These are phyloP conservation scores for Ambrosiella xylebori DNA, from an alignment of 2,329 filamentous ascomycete genomes.

Conservation along the genomic window DNA sequence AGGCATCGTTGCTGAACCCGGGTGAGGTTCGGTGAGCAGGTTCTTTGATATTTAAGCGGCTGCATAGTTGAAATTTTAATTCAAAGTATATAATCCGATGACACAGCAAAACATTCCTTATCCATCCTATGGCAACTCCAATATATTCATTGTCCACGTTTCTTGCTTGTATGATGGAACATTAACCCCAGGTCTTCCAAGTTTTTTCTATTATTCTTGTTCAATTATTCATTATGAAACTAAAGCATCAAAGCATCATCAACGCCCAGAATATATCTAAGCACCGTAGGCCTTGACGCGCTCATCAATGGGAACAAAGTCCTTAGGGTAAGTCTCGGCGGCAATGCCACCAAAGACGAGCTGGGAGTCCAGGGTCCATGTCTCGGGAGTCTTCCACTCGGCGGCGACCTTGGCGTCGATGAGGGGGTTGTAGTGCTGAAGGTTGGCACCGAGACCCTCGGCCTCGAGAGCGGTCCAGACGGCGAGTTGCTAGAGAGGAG, in stretches of 20 bases:
- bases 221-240: not conserved
- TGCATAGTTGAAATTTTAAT: too few relatives aligned
- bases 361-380: conserved; percentile 68
- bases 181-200: not conserved
- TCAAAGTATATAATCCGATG: too few relatives aligned
- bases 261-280: conserved; percentile 17
- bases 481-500: conserved; percentile 42
- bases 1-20: too few relatives aligned
- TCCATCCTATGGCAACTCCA: too few relatives aligned
- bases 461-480: conserved; percentile 69
- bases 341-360: conserved; percentile 61
- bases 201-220: not conserved
- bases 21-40: too few relatives aligned
- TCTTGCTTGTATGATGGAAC: too few relatives aligned
- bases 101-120: too few relatives aligned
- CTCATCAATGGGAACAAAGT: conserved; percentile 45
- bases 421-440: conserved; percentile 87
- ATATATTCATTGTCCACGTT: too few relatives aligned
- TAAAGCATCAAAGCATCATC: not conserved
- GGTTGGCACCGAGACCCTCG: conserved; percentile 71
- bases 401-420: conserved; percentile 54
- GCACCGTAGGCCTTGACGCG: conserved; percentile 47
- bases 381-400: conserved; percentile 51
- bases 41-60: too few relatives aligned
- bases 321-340: conserved; percentile 43